Base-by-base conservation (phyloP, 1,284 basidiomycete genomes). In the Cryptococcus neoformans region DNA sequence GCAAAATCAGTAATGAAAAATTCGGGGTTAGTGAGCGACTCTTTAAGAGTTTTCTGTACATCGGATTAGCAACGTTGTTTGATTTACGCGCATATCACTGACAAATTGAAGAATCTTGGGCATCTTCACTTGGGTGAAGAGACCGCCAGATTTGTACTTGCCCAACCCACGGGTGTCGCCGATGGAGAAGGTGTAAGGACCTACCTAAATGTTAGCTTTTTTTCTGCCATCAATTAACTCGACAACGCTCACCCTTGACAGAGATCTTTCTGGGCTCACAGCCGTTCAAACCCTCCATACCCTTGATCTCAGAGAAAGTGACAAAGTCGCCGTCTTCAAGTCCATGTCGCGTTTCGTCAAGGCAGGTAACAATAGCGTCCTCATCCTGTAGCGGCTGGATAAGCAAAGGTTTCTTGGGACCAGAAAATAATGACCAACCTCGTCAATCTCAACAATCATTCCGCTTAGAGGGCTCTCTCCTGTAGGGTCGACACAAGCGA, bases 41-140 rank as follows among this genome's bases (percentile, higher is more conserved):
- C 92, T 66, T 88, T 85, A 44, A 99, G 83, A 6, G 93, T 86
- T 92, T 97, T 97, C 92, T 95, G 67, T 5, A 10, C 36, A 34
- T 17, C 51, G 8, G 50, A 16, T 34, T 12, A 45, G 17, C 41
- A n/a, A 44, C 9, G 28, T 45, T 8, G 11, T 3, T 21, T 11
- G 5, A 36, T 42, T 8, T 16, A 44, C 45, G 37, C 17, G 8
- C 14, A 14, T 6, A 21, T 28, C 28, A 81, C 89, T 70, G 67
- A 95, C 92, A 69, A 96, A 97, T 75, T 91, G 85, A 55, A 99
- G 81, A 59, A 92, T 84, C 81, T 96, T 97, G 21, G 96, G 96
- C 92, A 96, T 94, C 82, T 99, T 99, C 70, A 99, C 92, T 79
- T 99, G 96, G 14, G 91, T 94, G 76, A 99, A 99, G 65, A 95